Evolutionary conservation across 306 rosid genomes (phyloP).

Genomic region (Vachellia pachyceras): DNA sequence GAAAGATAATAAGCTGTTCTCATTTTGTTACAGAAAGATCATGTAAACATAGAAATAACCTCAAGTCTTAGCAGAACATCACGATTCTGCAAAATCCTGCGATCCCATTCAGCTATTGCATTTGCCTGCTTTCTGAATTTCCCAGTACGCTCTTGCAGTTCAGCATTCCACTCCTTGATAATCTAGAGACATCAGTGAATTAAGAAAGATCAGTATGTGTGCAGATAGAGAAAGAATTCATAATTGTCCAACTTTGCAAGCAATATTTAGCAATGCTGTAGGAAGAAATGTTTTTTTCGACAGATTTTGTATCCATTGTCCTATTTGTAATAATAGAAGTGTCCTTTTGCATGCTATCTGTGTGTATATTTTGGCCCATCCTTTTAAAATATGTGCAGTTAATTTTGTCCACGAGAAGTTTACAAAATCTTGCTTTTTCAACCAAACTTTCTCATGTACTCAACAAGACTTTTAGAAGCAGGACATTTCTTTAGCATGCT

Average conservation of each 20-base stretch:
- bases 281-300: not conserved
- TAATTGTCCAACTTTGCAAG: slow-evolving; percentile 10
- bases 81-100: slow-evolving; percentile 87
- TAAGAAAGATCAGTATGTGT: slow-evolving; percentile 9
- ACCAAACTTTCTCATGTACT: not conserved
- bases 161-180: slow-evolving; percentile 94
- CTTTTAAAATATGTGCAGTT: not conserved
- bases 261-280: slow-evolving; percentile 20
- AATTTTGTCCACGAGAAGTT: not conserved
- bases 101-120: slow-evolving; percentile 95
- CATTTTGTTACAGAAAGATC: slow-evolving; percentile 15
- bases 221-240: slow-evolving; percentile 20
- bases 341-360: not conserved
- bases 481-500: slow-evolving; percentile 1
- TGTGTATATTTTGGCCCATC: not conserved
- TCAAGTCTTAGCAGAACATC: slow-evolving; percentile 85
- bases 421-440: not conserved
- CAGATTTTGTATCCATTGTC: not conserved
- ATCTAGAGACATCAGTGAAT: slow-evolving; percentile 54
- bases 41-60: slow-evolving; percentile 51
- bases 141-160: slow-evolving; percentile 95
- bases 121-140: slow-evolving; percentile 95
- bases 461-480: not conserved
- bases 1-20: too few relatives aligned
- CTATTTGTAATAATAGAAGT: slow-evolving; percentile 6